Evolutionary conservation across 495 filamentous ascomycete species (phyloP).

Genomic region (Lophiotrema nucula): DNA sequence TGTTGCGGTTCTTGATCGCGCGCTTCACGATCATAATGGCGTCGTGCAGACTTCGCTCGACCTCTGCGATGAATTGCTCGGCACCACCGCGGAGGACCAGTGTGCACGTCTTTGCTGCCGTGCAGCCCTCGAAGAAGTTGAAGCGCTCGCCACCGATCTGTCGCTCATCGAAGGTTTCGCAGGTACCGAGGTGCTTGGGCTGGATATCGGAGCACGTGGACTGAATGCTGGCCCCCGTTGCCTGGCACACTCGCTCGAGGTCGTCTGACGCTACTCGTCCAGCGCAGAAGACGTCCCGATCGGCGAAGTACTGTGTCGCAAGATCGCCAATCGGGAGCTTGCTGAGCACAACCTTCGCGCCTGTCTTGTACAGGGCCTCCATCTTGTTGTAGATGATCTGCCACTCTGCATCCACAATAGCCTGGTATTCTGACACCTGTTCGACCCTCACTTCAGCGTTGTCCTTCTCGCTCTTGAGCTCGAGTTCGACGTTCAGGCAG

Average conservation of each 20-base stretch:
- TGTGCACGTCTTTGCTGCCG: constrained; percentile 93
- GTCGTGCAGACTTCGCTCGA: constrained; percentile 94
- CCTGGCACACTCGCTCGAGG: constrained; percentile 93
- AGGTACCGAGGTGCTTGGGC: constrained; percentile 84
- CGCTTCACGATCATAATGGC: constrained; percentile 99
- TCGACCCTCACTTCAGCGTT: constrained; percentile 97
- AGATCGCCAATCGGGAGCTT: constrained; percentile 97
- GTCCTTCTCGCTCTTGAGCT: constrained; percentile 98
- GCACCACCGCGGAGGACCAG: constrained; percentile 92
- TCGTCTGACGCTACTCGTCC: constrained; percentile 91
- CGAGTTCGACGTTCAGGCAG: constrained; percentile 94
- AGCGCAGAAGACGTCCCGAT: constrained; percentile 97
- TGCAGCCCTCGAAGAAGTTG: constrained; percentile 97
- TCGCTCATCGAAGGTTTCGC: constrained; percentile 86
- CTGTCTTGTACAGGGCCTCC: constrained; percentile 86
- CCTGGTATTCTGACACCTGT: constrained; percentile 98
- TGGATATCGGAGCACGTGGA: constrained; percentile 97
- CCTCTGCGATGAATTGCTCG: constrained; percentile 98
- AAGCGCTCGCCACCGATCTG: constrained; percentile 96
- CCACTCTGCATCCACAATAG: constrained; percentile 98
- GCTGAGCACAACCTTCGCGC: constrained; percentile 93
- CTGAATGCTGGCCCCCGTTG: constrained; percentile 86
- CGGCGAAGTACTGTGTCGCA: constrained; percentile 94
- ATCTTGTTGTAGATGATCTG: constrained; percentile 99
- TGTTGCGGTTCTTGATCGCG: constrained; percentile 85